phyloP scores from a whole-genome alignment of 2,329 filamentous ascomycete species.

The Microdochium paspali region DNA sequence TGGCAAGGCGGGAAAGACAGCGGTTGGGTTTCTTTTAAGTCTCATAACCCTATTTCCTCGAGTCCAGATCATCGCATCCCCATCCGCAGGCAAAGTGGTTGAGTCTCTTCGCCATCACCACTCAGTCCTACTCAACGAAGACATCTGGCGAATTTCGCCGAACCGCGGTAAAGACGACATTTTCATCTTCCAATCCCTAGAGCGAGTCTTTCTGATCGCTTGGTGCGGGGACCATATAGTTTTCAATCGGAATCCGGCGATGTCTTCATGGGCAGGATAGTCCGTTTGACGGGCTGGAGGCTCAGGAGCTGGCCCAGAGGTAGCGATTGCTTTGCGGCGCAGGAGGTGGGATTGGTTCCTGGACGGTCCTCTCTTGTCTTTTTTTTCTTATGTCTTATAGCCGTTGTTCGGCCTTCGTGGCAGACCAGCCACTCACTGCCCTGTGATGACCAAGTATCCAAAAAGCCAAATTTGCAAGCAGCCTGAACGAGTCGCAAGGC shows the following conservation, averaged over 20 bases:
- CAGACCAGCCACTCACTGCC: slow-evolving; percentile 20
- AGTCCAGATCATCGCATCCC: no score
- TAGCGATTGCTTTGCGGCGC: slow-evolving; percentile 11
- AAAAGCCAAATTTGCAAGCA: slow-evolving; percentile 52
- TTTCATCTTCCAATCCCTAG: background rate
- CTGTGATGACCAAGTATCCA: slow-evolving; percentile 43
- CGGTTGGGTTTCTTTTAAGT: background rate
- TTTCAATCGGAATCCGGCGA: slow-evolving; percentile 43
- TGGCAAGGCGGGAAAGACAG: slow-evolving; percentile 2
- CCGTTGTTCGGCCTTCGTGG: slow-evolving; percentile 6
- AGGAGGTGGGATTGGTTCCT: slow-evolving; percentile 3
- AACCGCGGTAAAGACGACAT: background rate
- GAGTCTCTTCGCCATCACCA: no score
- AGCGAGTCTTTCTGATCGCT: background rate
- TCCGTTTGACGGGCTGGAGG: background rate
- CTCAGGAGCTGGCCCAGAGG: slow-evolving; percentile 3
- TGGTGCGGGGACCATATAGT: slow-evolving; percentile 28
- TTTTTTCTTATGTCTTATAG: slow-evolving; percentile 1
- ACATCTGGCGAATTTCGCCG: background rate
- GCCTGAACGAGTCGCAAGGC: slow-evolving; percentile 16
- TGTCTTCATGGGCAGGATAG: background rate
- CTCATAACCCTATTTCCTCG: background rate
- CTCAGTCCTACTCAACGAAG: background rate
- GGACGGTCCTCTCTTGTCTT: slow-evolving; percentile 3
- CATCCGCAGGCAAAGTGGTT: background rate